These are phyloP conservation scores for Salix arbutifolia DNA, from an alignment of 345 rosid species.

Conservation along the genomic window DNA sequence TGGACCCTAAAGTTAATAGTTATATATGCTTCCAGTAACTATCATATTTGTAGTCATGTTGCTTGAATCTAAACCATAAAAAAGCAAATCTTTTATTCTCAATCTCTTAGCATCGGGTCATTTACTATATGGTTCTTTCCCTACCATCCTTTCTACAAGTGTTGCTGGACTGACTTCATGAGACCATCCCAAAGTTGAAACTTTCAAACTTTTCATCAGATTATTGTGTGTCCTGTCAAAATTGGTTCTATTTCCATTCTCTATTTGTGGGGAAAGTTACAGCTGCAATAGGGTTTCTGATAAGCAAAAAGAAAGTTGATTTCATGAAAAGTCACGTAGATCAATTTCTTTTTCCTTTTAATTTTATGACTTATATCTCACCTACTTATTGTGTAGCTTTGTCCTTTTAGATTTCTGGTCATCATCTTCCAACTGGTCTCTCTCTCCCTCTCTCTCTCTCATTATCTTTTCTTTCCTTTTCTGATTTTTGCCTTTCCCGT, in stretches of 20 bases:
- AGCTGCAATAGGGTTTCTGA: not conserved
- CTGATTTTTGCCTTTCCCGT: too few species aligned
- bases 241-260: too few species aligned
- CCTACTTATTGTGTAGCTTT: not conserved
- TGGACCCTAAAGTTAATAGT: too few species aligned
- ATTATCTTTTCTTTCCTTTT: too few species aligned
- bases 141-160: not conserved
- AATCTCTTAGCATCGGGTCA: too few species aligned
- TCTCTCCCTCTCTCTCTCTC: not conserved
- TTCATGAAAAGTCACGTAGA: not conserved
- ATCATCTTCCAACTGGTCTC: not conserved
- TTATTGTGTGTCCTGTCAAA: not conserved
- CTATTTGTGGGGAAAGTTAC: too few species aligned
- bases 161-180: not conserved
- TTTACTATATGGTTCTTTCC: too few species aligned
- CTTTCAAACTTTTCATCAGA: not conserved
- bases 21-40: too few species aligned
- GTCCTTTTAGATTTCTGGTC: not conserved
- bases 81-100: too few species aligned
- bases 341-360: not conserved
- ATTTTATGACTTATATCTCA: not conserved
- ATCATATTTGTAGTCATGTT: too few species aligned
- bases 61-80: too few species aligned
- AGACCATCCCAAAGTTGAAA: not conserved
- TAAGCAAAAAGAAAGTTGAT: not conserved